Base-by-base conservation (phyloP, 257 asterid species). In the Primulina huaijiensis region DNA sequence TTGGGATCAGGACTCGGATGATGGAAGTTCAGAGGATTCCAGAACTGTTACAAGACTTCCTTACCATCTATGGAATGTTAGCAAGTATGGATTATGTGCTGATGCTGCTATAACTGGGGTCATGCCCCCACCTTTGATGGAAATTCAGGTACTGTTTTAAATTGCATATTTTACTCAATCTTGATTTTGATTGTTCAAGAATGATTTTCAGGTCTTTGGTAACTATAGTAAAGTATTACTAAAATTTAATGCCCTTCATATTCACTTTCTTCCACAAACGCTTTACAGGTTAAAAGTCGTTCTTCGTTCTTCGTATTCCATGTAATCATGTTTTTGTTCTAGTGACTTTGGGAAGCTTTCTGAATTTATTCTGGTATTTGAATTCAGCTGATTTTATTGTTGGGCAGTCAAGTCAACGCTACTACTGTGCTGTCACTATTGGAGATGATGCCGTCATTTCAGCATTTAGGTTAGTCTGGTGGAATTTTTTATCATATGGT, bases 101-200 rank as follows among this genome's bases (percentile, higher is more conserved):
- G 97, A 91, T 81, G 99, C 95, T 78, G 97, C 97, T 75, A 88
- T 94, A 66, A 88, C 95, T 75, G 96, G 97, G 74, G 76, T 87
- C 76, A 91, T 94, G 97, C 97, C 97, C 72, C 99, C 99, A 67
- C 97, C 99, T 55, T 84, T 94, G 56, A 81, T 91, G 95, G 97
- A 94, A 79, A 78, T 84, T 59, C 95, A 89, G 97, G 99, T 90
- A 25, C 50, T 64, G 23, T 10, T 3, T 62, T 31, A 35, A 68
- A 17, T 21, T 46, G 21, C 73, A 33, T 71, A 19, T 74, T 74
- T 50, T 50, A 7, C 52, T 30, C 34, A 35, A 57, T 63, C 60
- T 77, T 21, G 19, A 37, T 46, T 73, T 50, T 43, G 43, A 59
- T 25, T 52, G 29, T 65, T 56, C n/a, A 58, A 56, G 46, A 55